Percentiles rank a stretch among this genome's conserved stretches.
These are phyloP conservation scores for Ceratocystiopsis brevicomis DNA, from an alignment of 2,329 filamentous ascomycete species.

Conservation along the genomic window DNA sequence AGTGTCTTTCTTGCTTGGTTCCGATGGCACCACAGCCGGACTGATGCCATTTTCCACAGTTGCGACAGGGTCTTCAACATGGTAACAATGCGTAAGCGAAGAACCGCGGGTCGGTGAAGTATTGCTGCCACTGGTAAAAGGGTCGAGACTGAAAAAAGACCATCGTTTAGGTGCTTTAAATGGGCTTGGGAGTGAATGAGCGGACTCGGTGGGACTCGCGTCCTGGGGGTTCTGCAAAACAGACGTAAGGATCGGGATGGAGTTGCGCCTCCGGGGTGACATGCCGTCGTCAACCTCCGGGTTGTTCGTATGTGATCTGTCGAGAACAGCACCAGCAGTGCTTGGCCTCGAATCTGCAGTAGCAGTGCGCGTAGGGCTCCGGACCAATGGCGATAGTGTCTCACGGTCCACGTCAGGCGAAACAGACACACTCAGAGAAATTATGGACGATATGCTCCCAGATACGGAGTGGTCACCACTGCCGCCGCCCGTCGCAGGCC, in stretches of 20 bases:
- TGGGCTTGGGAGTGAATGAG: conserved; percentile 25
- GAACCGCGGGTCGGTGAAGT: conserved; percentile 28
- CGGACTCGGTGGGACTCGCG: background rate
- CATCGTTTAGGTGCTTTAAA: conserved; percentile 36
- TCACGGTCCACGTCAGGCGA: conserved; percentile 22
- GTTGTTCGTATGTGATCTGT: conserved; percentile 23
- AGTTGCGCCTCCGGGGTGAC: conserved; percentile 35
- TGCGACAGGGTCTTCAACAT: background rate
- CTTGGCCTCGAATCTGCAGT: conserved; percentile 37
- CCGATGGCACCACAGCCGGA: too few species aligned
- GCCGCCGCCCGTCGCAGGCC: conserved; percentile 17
- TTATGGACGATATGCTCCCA: conserved; percentile 61
- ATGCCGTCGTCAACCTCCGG: conserved; percentile 15
- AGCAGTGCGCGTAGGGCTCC: conserved; percentile 22
- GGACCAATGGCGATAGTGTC: conserved; percentile 18
- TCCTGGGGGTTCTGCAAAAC: conserved; percentile 20
- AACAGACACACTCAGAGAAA: conserved; percentile 34
- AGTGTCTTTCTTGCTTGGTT: too few species aligned
- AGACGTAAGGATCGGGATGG: conserved; percentile 32
- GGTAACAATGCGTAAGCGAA: background rate
- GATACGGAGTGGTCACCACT: conserved; percentile 46
- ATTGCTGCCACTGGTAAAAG: conserved; percentile 20
- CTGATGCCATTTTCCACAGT: background rate
- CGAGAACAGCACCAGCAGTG: conserved; percentile 52
- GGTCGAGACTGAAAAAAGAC: conserved; percentile 44